Evolutionary conservation across 164 flowering plant genomes (phyloP).

Genomic region (Aristolochia fimbriata): DNA sequence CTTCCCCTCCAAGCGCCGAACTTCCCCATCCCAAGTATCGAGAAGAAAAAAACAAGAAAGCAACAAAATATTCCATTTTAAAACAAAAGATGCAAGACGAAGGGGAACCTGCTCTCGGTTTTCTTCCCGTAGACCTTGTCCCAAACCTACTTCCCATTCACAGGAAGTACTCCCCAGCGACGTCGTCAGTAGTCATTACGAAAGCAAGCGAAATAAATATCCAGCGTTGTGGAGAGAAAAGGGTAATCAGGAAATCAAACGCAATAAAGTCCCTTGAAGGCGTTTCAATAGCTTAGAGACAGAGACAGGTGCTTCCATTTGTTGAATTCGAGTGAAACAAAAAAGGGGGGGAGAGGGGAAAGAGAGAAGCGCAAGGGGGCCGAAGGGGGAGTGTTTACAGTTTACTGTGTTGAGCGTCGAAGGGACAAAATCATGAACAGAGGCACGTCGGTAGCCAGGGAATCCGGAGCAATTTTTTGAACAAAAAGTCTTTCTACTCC

Average conservation of each 20-base stretch:
- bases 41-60: not conserved
- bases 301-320: not conserved
- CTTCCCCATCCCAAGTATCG: not conserved
- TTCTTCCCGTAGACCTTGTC: not conserved
- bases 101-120: not conserved
- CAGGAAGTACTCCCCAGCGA: not conserved
- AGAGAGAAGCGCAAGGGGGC: not conserved
- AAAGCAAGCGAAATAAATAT: not conserved
- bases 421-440: constrained; percentile 1
- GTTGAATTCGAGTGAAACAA: not conserved
- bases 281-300: not conserved
- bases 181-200: not conserved
- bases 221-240: not conserved
- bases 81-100: not conserved
- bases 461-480: not conserved
- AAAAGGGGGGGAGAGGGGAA: not conserved
- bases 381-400: not conserved
- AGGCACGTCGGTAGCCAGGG: not conserved
- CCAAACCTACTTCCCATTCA: not conserved
- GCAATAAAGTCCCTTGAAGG: not conserved
- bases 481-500: not conserved
- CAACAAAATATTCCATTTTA: not conserved
- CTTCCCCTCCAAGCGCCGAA: not conserved
- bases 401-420: no score
- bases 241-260: not conserved